Conservation (phyloP, 1,284 basidiomycete genomes). For the Sphaerobolus stellatus region DNA sequence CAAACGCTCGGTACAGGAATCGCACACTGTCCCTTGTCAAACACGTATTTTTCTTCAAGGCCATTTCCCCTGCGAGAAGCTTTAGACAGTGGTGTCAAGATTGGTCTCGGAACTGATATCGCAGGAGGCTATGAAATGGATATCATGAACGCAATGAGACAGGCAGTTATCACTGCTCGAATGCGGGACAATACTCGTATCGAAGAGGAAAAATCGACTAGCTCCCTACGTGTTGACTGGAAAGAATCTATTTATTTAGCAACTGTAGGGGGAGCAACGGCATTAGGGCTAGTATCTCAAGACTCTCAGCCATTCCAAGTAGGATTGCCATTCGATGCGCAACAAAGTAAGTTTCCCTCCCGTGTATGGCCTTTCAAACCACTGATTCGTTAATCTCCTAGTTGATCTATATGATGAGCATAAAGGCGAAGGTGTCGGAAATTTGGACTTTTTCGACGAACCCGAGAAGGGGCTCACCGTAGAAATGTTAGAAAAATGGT, state of each 20-base stretch:
- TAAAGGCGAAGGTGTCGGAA: slow-evolving; percentile 49
- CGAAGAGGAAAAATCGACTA: slow-evolving; percentile 19
- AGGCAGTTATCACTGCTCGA: slow-evolving; percentile 68
- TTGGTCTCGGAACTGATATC: slow-evolving; percentile 82
- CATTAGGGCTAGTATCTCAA: slow-evolving; percentile 50
- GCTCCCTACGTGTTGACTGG: slow-evolving; percentile 63
- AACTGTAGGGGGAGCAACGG: slow-evolving; percentile 71
- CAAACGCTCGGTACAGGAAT: slow-evolving; percentile 55
- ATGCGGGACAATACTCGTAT: slow-evolving; percentile 63
- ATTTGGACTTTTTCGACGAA: slow-evolving; percentile 69
- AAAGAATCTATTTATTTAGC: slow-evolving; percentile 77
- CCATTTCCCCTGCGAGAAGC: slow-evolving; percentile 77
- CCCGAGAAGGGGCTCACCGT: slow-evolving; percentile 36
- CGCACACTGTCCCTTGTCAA: slow-evolving; percentile 84
- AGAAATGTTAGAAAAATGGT: slow-evolving; percentile 82
- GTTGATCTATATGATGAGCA: slow-evolving; percentile 49
- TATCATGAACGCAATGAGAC: slow-evolving; percentile 76
- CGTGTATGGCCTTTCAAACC: slow-evolving; percentile 1
- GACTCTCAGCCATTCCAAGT: slow-evolving; percentile 57
- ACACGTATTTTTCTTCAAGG: slow-evolving; percentile 77
- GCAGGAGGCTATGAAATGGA: slow-evolving; percentile 81
- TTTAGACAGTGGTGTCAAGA: slow-evolving; percentile 55
- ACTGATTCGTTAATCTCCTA: slow-evolving; percentile 24
- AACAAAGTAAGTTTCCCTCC: slow-evolving; percentile 64
- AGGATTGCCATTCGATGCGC: slow-evolving; percentile 79